phyloP scores from a whole-genome alignment of 352 stramenopile species.

The Pythium brachiatum region DNA sequence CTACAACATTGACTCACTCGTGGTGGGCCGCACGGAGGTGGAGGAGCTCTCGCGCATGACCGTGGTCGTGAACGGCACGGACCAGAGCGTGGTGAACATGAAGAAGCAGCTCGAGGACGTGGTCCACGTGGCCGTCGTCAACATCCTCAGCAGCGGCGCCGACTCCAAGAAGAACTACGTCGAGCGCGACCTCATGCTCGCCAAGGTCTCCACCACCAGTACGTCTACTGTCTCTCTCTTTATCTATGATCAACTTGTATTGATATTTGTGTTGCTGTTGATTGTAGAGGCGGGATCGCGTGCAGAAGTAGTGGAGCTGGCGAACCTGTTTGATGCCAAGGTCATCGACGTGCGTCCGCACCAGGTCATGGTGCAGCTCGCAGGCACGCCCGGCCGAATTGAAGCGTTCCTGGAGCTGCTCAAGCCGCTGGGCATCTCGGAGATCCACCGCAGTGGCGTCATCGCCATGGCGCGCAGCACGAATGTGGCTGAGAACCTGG shows the following conservation, averaged over 20 bases:
- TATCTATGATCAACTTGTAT: neutral
- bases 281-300: constrained; percentile 54
- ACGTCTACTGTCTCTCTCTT: constrained; percentile 23
- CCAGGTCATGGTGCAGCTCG: constrained; percentile 83
- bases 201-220: constrained; percentile 80
- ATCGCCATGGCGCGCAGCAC: constrained; percentile 81
- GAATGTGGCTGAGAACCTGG: constrained; percentile 61
- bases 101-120: constrained; percentile 88
- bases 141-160: constrained; percentile 73
- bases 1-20: constrained; percentile 88
- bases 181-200: constrained; percentile 86
- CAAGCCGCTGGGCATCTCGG: constrained; percentile 77
- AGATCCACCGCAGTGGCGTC: constrained; percentile 83
- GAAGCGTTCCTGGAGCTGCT: constrained; percentile 81
- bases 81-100: constrained; percentile 83
- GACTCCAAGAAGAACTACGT: constrained; percentile 77
- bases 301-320: constrained; percentile 75
- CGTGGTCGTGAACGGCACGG: constrained; percentile 78
- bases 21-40: constrained; percentile 83
- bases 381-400: constrained; percentile 70
- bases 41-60: constrained; percentile 86
- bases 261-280: constrained; percentile 3
- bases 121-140: constrained; percentile 84
- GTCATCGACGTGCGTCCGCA: constrained; percentile 81
- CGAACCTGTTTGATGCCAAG: constrained; percentile 85